Conservation (phyloP, 108 stramenopile species). For the Pseudonitzschia pungens region DNA sequence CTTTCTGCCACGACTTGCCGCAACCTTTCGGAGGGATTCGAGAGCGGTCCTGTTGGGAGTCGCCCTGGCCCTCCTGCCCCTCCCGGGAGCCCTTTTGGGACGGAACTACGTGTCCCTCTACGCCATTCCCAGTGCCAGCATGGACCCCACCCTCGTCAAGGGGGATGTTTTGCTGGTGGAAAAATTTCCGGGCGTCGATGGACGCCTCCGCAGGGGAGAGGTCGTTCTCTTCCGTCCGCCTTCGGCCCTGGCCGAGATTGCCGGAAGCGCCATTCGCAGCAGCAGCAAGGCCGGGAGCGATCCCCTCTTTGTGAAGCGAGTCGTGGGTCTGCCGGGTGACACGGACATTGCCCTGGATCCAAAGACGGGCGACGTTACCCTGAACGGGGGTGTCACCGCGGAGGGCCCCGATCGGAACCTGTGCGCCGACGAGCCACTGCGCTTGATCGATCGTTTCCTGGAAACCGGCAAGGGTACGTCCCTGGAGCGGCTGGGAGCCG, state of each 20-base stretch:
- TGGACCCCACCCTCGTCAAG: constrained; percentile 51
- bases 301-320: constrained; percentile 69
- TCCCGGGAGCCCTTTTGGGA: constrained; percentile 31
- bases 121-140: constrained; percentile 43
- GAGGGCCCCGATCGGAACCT: constrained; percentile 29
- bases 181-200: constrained; percentile 44
- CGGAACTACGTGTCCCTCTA: constrained; percentile 41
- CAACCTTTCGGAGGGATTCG: constrained; percentile 51
- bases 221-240: constrained; percentile 56
- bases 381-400: constrained; percentile 27
- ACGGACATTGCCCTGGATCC: constrained; percentile 27
- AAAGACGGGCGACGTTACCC: constrained; percentile 10
- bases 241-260: constrained; percentile 40
- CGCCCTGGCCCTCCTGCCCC: constrained; percentile 44
- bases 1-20: constrained; percentile 37
- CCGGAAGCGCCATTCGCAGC: constrained; percentile 19
- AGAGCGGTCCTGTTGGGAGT: constrained; percentile 32
- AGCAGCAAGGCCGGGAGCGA: constrained; percentile 38
- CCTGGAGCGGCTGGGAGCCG: not conserved
- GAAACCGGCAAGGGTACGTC: constrained; percentile 15
- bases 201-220: constrained; percentile 43
- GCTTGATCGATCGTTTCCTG: constrained; percentile 41
- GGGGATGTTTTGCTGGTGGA: constrained; percentile 56
- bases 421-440: constrained; percentile 42
- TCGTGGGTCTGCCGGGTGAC: constrained; percentile 55